Evolutionary conservation across 75 land plant species (phyloP).

Genomic region (Sequoia sempervirens): DNA sequence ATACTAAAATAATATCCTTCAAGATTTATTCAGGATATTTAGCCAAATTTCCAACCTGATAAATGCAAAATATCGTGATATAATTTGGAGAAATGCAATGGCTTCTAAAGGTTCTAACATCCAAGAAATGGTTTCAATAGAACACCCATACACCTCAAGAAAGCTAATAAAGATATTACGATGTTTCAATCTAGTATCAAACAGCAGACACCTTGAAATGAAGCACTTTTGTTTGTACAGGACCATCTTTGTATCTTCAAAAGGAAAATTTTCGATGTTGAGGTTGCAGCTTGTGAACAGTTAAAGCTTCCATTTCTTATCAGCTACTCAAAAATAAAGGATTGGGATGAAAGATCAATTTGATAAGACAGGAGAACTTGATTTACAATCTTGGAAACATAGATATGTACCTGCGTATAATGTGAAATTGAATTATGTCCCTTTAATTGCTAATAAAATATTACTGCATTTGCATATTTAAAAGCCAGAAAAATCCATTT

Average conservation of each 20-base stretch:
- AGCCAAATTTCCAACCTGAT: not conserved
- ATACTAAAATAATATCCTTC: not conserved
- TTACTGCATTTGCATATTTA: not conserved
- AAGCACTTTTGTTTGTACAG: not conserved
- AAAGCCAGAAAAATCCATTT: not conserved
- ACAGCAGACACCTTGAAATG: not conserved
- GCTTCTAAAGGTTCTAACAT: not conserved
- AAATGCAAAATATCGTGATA: not conserved
- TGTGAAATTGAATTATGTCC: not conserved
- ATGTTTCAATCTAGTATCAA: not conserved
- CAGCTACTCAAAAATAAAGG: not conserved
- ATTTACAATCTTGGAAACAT: not conserved
- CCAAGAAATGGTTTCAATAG: not conserved
- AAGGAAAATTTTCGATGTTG: not conserved
- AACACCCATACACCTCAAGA: not conserved
- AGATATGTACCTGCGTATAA: not conserved
- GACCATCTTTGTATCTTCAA: not conserved
- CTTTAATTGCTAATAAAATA: not conserved
- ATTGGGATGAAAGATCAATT: not conserved
- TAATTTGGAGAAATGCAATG: too few species aligned
- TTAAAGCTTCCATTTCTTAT: not conserved
- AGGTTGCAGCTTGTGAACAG: not conserved
- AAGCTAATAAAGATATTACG: not conserved
- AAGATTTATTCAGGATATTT: not conserved
- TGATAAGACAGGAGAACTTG: not conserved